Evolutionary conservation across 306 rosid species (phyloP).

Genomic region (Prunus salicina): DNA sequence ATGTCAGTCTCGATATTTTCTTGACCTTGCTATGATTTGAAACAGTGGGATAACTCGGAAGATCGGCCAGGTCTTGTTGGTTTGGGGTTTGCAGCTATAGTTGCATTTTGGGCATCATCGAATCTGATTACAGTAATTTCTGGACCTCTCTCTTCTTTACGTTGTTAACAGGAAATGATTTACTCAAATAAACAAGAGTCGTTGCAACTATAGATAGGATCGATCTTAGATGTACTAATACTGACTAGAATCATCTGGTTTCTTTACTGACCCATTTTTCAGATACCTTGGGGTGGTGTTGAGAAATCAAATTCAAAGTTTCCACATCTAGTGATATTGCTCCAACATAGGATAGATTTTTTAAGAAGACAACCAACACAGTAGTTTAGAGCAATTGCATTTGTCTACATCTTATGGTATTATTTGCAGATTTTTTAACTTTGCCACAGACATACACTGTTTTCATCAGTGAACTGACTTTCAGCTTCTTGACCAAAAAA

Average conservation of each 20-base stretch:
- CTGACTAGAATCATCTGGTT: neutral
- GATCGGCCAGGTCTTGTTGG: constrained; percentile 69
- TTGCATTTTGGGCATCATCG: constrained; percentile 60
- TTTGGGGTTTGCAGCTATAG: constrained; percentile 78
- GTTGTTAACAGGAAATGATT: neutral
- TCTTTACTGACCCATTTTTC: neutral
- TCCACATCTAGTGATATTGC: neutral
- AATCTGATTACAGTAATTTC: constrained; percentile 59
- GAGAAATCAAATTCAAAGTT: neutral
- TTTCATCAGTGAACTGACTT: neutral
- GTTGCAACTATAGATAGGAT: neutral
- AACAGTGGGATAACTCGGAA: constrained; percentile 75
- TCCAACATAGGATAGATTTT: neutral
- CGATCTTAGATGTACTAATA: neutral
- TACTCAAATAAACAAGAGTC: neutral
- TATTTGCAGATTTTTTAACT: neutral
- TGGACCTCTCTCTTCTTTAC: constrained; percentile 3
- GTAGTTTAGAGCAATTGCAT: neutral
- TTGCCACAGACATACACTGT: neutral
- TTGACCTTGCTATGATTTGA: constrained; percentile 20
- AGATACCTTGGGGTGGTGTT: neutral
- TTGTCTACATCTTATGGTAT: neutral
- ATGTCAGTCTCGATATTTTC: constrained; percentile 7
- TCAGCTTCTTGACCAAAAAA: neutral
- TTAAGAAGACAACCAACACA: neutral